phyloP scores from a whole-genome alignment of 1,284 basidiomycete species.

The Tranzscheliella williamsii region DNA sequence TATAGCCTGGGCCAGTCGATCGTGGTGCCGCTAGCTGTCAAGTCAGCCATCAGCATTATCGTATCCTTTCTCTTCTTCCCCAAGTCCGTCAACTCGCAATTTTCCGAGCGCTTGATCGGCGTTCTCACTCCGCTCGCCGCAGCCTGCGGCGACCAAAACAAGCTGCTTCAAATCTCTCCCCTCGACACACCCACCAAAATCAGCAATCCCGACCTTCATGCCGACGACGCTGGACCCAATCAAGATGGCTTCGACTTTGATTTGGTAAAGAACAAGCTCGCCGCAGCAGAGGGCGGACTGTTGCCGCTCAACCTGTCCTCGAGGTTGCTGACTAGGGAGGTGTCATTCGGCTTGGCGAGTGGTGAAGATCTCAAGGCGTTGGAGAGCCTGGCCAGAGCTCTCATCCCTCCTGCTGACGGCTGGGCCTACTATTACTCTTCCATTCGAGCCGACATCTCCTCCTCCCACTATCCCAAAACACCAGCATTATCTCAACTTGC shows the following conservation, averaged over 20 bases:
- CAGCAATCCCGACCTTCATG: background rate
- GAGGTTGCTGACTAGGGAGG: slow-evolving; percentile 69
- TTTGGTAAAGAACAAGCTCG: slow-evolving; percentile 54
- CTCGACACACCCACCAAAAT: slow-evolving; percentile 58
- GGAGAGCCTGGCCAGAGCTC: slow-evolving; percentile 60
- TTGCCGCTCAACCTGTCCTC: slow-evolving; percentile 67
- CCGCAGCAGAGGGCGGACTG: slow-evolving; percentile 68
- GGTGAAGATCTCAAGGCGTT: slow-evolving; percentile 69
- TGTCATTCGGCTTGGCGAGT: slow-evolving; percentile 69
- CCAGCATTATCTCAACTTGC: slow-evolving; percentile 31
- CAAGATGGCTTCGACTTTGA: slow-evolving; percentile 63
- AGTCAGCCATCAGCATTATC: slow-evolving; percentile 68
- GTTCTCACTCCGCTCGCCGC: slow-evolving; percentile 67
- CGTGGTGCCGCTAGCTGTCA: slow-evolving; percentile 69
- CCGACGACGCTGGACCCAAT: no score
- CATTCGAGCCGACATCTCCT: slow-evolving; percentile 39
- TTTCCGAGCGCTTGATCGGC: slow-evolving; percentile 66
- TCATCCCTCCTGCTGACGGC: slow-evolving; percentile 68
- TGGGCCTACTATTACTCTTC: slow-evolving; percentile 67
- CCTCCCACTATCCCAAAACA: slow-evolving; percentile 35
- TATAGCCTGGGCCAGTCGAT: slow-evolving; percentile 69
- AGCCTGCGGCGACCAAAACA: slow-evolving; percentile 66
- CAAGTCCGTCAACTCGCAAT: slow-evolving; percentile 70
- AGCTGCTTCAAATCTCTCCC: slow-evolving; percentile 65
- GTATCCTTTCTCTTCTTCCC: slow-evolving; percentile 71